Percentiles rank a stretch among this genome's conserved stretches.
Evolutionary conservation across 139 green algal species (phyloP).

Genomic region (Chlorella ohadii): DNA sequence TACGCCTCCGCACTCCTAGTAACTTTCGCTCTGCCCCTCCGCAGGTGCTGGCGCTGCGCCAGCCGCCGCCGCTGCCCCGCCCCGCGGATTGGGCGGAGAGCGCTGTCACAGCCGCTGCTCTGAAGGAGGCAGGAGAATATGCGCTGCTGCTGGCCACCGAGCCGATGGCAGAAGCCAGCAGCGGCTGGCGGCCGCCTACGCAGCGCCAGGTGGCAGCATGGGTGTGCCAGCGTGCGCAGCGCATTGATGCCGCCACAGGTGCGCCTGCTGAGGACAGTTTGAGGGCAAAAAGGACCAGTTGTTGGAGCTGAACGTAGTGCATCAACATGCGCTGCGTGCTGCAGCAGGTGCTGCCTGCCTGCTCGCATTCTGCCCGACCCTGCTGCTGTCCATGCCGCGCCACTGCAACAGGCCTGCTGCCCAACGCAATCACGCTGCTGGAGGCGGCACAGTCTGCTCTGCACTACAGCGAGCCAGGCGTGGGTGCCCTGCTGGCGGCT

Average conservation of each 20-base stretch:
- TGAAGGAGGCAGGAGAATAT: background rate
- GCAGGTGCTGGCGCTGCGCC: background rate
- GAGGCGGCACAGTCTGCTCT: background rate
- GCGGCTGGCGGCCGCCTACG: slow-evolving; percentile 26
- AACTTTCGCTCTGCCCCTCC: background rate
- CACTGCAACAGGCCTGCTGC: slow-evolving; percentile 29
- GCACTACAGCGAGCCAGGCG: background rate
- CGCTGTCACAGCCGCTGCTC: background rate
- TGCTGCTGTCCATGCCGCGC: too few relatives aligned
- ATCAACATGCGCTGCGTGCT: too few relatives aligned
- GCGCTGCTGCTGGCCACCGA: slow-evolving; percentile 38
- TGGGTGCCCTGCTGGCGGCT: background rate
- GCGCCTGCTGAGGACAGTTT: background rate
- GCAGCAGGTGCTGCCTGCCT: too few relatives aligned
- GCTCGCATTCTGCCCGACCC: too few relatives aligned
- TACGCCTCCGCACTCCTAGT: too few relatives aligned
- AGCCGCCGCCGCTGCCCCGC: slow-evolving; percentile 1
- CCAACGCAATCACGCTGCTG: slow-evolving; percentile 8
- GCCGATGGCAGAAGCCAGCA: background rate
- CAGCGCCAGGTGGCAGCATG: slow-evolving; percentile 29
- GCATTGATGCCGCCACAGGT: slow-evolving; percentile 31
- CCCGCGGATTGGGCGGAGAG: slow-evolving; percentile 37
- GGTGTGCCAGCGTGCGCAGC: slow-evolving; percentile 19
- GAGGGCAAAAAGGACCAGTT: too few relatives aligned
- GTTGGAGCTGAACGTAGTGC: too few relatives aligned